These are phyloP conservation scores for Larix kaempferi DNA, from an alignment of 75 land plant genomes.

Conservation along the genomic window DNA sequence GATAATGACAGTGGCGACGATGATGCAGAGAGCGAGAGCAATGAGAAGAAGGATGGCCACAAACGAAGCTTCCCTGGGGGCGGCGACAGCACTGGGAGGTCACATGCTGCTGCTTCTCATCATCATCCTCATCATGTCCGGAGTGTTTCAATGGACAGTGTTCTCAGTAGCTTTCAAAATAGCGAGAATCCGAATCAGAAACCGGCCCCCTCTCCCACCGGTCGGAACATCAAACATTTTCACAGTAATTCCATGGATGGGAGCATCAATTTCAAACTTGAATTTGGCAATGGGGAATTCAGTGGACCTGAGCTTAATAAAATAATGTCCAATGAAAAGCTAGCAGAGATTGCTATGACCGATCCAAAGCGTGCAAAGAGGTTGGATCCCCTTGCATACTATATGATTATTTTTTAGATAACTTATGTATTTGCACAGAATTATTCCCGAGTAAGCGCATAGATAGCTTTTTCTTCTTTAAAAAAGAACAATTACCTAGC, in stretches of 20 bases:
- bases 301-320: conserved; percentile 63
- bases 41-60: conserved; percentile 33
- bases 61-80: conserved; percentile 26
- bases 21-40: conserved; percentile 53
- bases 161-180: conserved; percentile 39
- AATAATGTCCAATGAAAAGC: conserved; percentile 81
- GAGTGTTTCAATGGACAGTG: conserved; percentile 78
- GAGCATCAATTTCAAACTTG: conserved; percentile 14
- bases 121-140: conserved; percentile 37
- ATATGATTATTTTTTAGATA: too few species aligned
- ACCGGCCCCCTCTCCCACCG: conserved; percentile 35
- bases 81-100: background rate
- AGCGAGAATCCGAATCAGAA: conserved; percentile 32
- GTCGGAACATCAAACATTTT: conserved; percentile 13
- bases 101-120: background rate
- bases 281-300: conserved; percentile 41
- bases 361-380: conserved; percentile 87
- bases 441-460: too few species aligned
- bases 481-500: too few species aligned
- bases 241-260: conserved; percentile 36
- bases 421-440: too few species aligned
- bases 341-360: conserved; percentile 65
- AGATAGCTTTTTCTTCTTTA: too few species aligned
- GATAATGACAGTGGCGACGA: conserved; percentile 51
- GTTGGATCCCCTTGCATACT: conserved; percentile 14